Conservation (phyloP, 1,284 basidiomycete genomes). For the Porogramme epimiltina region DNA sequence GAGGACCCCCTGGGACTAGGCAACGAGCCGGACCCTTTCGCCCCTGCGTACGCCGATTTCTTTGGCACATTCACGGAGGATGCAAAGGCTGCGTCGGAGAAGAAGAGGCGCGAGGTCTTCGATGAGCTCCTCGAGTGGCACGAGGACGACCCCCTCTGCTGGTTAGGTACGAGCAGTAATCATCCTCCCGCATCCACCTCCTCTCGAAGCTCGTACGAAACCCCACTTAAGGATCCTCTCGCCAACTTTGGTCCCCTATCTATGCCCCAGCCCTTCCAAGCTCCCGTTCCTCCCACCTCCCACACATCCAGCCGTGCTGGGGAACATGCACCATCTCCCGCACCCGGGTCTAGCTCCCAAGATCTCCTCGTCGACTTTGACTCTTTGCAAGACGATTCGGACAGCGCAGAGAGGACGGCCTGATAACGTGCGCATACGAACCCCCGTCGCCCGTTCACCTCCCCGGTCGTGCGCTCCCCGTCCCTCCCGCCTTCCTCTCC, state of each 20-base stretch:
- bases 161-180: conserved; percentile 28
- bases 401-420: conserved; percentile 4
- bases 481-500: conserved; percentile 35
- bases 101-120: conserved; percentile 52
- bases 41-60: conserved; percentile 42
- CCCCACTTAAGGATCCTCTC: conserved; percentile 8
- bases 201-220: neutral
- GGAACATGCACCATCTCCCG: neutral
- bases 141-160: conserved; percentile 70
- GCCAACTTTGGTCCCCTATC: conserved; percentile 19
- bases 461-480: conserved; percentile 26
- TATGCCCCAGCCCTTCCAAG: conserved; percentile 1
- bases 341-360: neutral
- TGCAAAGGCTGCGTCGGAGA: conserved; percentile 53
- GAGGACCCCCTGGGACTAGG: conserved; percentile 55
- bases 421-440: conserved; percentile 5
- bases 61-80: conserved; percentile 60
- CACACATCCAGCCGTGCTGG: neutral
- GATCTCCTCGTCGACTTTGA: conserved; percentile 10
- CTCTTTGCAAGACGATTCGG: neutral
- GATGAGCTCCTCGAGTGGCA: conserved; percentile 65
- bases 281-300: conserved; percentile 1
- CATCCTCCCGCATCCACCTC: conserved; percentile 14
- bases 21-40: conserved; percentile 20
- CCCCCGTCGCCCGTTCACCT: conserved; percentile 20